These are phyloP conservation scores for Rhododendron mucronatum DNA, from an alignment of 148 eudicot species.

Conservation along the genomic window DNA sequence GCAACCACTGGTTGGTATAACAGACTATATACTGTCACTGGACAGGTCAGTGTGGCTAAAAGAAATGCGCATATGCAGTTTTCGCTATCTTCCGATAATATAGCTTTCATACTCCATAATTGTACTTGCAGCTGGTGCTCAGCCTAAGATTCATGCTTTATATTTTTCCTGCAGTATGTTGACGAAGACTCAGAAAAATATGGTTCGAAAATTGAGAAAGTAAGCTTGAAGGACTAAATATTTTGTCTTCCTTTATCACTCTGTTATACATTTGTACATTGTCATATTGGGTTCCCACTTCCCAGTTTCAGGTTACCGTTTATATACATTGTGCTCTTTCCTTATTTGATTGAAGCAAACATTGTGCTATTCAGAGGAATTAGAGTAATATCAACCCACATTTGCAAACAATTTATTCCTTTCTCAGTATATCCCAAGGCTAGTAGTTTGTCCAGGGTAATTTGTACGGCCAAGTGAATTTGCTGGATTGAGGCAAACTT, in stretches of 20 bases:
- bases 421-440: neutral
- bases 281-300: neutral
- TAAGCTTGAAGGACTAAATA: conserved; percentile 7
- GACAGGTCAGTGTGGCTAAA: conserved; percentile 54
- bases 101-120: neutral
- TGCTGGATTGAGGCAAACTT: neutral
- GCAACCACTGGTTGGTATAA: conserved; percentile 74
- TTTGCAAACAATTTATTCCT: neutral
- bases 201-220: conserved; percentile 57
- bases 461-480: neutral
- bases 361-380: neutral
- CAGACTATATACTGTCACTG: conserved; percentile 89
- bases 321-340: neutral
- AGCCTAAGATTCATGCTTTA: neutral
- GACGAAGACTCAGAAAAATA: conserved; percentile 71
- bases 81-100: neutral
- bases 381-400: neutral
- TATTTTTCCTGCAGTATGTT: conserved; percentile 48
- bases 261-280: neutral
- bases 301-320: neutral
- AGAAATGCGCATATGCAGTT: neutral
- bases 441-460: neutral
- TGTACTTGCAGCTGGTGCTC: neutral
- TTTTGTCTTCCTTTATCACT: neutral
- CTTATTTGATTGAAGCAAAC: neutral